Base-by-base conservation (phyloP, 164 flowering plant genomes). In the Tinospora cordifolia region DNA sequence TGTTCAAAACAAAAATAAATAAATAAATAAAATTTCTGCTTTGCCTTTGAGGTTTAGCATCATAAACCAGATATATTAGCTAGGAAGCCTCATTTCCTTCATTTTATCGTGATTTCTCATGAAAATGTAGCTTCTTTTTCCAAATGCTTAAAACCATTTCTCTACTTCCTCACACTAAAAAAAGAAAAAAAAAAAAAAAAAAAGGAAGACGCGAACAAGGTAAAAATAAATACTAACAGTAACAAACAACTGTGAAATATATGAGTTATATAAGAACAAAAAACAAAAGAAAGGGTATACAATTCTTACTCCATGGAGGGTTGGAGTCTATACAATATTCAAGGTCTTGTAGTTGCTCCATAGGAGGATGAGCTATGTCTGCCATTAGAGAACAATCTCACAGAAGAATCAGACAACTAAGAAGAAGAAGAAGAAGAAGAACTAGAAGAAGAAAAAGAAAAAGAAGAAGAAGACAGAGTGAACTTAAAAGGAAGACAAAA, bases 261-360 rank as follows among this genome's bases (percentile, higher is more conserved):
- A 30, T 30, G 4, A 30, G 36, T 40, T 17, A 51, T 17, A 51
- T 0, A 30, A 40, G 34, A n/a, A 70, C 24, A 62, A 17, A 62
- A 21, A 36, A 63, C 62, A 30, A 72, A 69, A 72, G 63, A 30
- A 30, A 65, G 44, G 65, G 62, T 36, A 14, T 65, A 51, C 62
- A 27, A 58, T 66, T 22, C 75, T 59, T 83, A 89, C 97, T 79
- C 97, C 94, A 91, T n/a, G 94, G 87, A 79, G 97, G 94, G 75
- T 91, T 91, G 44, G 97, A 91, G 80, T 91, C 97, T 74, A 91
- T 89, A 80, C 97, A 91, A 71, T 88, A 91, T 71, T 91, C 97
- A 39, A 91, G 89, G 87, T 89, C 97, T 70, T 91, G 97, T 21
- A 91, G 90, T 76, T 91, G 97, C 49, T 91, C 97, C 97, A 91